phyloP scores from a whole-genome alignment of 768 basidiomycete genomes.

The Mrakia frigida region DNA sequence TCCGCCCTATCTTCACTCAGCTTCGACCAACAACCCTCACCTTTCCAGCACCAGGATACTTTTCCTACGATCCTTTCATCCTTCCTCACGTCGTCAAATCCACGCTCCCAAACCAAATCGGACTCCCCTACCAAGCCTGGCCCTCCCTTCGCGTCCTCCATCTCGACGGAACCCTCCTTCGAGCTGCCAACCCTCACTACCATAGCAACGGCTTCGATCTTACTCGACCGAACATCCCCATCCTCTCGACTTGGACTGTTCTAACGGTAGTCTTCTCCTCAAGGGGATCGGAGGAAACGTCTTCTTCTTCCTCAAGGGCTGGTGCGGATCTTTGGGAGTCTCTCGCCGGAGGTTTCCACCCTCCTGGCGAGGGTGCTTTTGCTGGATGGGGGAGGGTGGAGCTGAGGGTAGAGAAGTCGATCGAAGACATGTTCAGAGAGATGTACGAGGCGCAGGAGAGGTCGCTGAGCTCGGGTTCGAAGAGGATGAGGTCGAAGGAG shows the following conservation, averaged over 20 bases:
- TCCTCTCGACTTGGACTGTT: background rate
- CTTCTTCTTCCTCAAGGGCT: background rate
- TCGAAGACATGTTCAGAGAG: background rate
- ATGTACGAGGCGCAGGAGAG: background rate
- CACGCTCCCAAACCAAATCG: background rate
- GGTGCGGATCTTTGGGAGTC: background rate
- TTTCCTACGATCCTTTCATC: conserved; percentile 54
- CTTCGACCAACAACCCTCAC: conserved; percentile 46
- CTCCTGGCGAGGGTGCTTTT: background rate
- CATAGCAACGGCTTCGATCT: too few relatives aligned
- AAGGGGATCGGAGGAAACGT: background rate
- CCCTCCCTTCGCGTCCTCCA: background rate
- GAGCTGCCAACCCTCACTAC: background rate
- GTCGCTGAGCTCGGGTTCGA: background rate
- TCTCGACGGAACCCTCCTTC: background rate
- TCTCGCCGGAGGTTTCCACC: too few relatives aligned
- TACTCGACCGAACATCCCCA: background rate
- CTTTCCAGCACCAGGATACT: background rate
- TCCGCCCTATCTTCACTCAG: conserved; percentile 3
- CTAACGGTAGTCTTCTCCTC: background rate
- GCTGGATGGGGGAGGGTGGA: background rate
- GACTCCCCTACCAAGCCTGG: background rate
- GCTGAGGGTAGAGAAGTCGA: background rate
- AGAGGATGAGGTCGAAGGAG: too few relatives aligned
- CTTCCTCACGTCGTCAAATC: background rate